These are phyloP conservation scores for Pezicula radicicola DNA, from an alignment of 2,329 filamentous ascomycete genomes.

Conservation along the genomic window DNA sequence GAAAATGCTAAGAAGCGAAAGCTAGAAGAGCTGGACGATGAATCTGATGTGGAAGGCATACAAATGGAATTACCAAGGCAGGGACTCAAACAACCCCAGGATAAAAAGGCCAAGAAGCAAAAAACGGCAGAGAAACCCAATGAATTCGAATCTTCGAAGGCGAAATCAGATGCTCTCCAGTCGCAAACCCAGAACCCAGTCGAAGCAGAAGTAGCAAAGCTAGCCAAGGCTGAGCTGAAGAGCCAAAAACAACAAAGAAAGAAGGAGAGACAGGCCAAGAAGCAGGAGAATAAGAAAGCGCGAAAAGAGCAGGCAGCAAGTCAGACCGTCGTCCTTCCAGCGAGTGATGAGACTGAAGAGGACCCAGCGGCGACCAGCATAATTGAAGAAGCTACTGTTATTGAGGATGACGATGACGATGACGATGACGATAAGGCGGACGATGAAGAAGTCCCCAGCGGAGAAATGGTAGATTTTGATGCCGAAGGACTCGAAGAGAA, in stretches of 20 bases:
- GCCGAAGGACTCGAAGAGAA: constrained; percentile 45
- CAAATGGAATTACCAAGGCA: constrained; percentile 61
- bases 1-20: constrained; percentile 82
- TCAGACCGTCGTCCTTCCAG: constrained; percentile 29
- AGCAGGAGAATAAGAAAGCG: constrained; percentile 39
- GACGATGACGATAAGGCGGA: constrained; percentile 9
- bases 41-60: constrained; percentile 49
- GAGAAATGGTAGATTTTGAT: constrained; percentile 41
- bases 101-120: constrained; percentile 49
- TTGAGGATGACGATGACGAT: constrained; percentile 22
- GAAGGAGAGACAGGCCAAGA: constrained; percentile 36
- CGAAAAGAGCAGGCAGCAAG: constrained; percentile 30
- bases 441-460: constrained; percentile 19
- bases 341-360: constrained; percentile 21
- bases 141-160: constrained; percentile 12
- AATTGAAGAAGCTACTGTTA: constrained; percentile 5
- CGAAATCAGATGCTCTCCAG: constrained; percentile 1
- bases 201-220: constrained; percentile 26
- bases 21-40: constrained; percentile 58
- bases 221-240: constrained; percentile 20
- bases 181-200: constrained; percentile 37
- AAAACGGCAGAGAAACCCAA: constrained; percentile 36
- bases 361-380: constrained; percentile 8
- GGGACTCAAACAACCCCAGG: constrained; percentile 50
- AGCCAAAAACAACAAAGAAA: constrained; percentile 29